phyloP scores from a whole-genome alignment of 2,329 filamentous ascomycete species.

The Hymenoscyphus salicellus region DNA sequence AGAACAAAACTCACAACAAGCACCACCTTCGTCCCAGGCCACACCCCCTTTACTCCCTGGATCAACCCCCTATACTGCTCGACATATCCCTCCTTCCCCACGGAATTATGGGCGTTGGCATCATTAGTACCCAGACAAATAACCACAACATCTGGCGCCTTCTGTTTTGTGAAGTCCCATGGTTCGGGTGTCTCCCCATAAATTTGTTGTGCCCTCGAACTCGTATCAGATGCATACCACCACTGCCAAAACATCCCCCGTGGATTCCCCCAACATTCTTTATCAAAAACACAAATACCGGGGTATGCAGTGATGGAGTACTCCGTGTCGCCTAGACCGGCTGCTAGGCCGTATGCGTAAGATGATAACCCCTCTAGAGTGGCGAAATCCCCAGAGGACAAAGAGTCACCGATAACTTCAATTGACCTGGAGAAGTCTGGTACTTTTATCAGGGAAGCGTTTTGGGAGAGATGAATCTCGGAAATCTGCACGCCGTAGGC shows the following conservation, averaged over 20 bases:
- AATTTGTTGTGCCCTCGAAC: conserved; percentile 28
- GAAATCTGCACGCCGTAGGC: conserved; percentile 56
- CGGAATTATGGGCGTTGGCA: conserved; percentile 42
- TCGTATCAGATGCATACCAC: conserved; percentile 57
- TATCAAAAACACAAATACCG: conserved; percentile 55
- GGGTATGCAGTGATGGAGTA: conserved; percentile 57
- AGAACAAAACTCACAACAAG: conserved; percentile 41
- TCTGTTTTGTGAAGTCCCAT: conserved; percentile 45
- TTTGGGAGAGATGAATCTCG: conserved; percentile 47
- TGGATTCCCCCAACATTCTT: conserved; percentile 53
- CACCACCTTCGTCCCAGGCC: conserved; percentile 45
- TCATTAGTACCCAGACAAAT: conserved; percentile 50
- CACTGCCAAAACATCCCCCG: conserved; percentile 54
- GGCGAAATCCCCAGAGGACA: conserved; percentile 55
- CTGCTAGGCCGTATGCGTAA: conserved; percentile 54
- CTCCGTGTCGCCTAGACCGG: conserved; percentile 57
- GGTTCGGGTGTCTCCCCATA: conserved; percentile 42
- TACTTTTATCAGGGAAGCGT: conserved; percentile 45
- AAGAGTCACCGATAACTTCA: conserved; percentile 47
- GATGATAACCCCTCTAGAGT: conserved; percentile 56
- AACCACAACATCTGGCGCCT: conserved; percentile 44
- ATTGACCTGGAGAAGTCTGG: conserved; percentile 39
- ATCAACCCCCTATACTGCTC: conserved; percentile 45
- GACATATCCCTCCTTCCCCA: conserved; percentile 40
- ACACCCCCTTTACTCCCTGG: conserved; percentile 46